Conservation (phyloP, 208 protist species). For the Balamuthia mandrillaris region DNA sequence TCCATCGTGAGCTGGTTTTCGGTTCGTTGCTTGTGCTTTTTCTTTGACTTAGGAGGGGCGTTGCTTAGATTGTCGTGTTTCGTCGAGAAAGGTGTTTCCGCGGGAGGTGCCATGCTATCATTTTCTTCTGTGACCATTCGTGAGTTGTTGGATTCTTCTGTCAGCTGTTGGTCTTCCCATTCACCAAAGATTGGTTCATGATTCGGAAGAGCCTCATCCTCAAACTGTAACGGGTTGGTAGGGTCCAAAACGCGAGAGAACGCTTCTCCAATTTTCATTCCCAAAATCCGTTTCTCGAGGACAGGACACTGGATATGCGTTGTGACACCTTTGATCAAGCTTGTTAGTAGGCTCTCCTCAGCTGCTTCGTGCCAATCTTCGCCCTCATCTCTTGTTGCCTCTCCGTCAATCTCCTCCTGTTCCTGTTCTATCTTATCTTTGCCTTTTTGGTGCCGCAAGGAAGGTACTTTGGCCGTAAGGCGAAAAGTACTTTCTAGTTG, state of each 20-base stretch:
- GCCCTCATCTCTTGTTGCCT: not conserved
- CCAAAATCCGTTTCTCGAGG: not conserved
- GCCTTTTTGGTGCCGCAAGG: no score
- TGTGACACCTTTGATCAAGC: not conserved
- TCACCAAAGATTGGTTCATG: not conserved
- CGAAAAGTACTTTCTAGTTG: not conserved
- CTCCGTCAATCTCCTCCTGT: not conserved
- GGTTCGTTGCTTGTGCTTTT: not conserved
- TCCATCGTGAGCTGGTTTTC: not conserved
- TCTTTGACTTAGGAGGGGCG: not conserved
- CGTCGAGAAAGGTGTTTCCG: not conserved
- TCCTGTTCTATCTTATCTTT: not conserved
- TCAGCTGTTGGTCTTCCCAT: not conserved
- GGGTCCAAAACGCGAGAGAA: slow-evolving; percentile 12
- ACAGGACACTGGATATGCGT: not conserved
- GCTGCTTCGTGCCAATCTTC: not conserved
- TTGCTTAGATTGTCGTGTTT: not conserved
- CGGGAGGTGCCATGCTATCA: not conserved
- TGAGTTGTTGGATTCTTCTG: not conserved
- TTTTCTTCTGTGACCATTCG: not conserved
- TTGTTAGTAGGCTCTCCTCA: not conserved
- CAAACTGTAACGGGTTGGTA: not conserved
- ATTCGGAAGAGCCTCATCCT: not conserved
- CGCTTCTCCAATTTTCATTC: not conserved
- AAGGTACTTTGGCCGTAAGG: no score